Percentiles rank a stretch among this genome's conserved stretches.
Conservation (phyloP, 768 basidiomycete genomes). For the Suillus tomentosus region DNA sequence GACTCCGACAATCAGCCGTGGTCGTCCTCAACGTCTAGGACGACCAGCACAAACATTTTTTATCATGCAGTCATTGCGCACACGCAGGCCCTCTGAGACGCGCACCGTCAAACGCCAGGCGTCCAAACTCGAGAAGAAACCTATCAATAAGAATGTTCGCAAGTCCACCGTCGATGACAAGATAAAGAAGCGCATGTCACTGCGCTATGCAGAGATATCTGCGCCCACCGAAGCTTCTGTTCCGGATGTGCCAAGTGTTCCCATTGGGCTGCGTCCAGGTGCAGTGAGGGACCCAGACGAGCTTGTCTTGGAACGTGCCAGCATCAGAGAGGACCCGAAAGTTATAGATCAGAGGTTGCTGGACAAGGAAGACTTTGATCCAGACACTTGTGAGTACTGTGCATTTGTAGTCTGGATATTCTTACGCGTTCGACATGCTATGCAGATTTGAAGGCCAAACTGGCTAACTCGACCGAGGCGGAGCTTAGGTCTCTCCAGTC, state of each 20-base stretch:
- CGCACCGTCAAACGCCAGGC: conserved; percentile 34
- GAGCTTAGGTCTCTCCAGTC: conserved; percentile 78
- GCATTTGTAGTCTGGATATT: background rate
- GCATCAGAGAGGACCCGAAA: conserved; percentile 57
- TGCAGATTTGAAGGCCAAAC: conserved; percentile 76
- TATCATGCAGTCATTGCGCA: conserved; percentile 57
- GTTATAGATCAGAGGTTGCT: conserved; percentile 60
- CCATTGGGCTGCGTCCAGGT: conserved; percentile 43
- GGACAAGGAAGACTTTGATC: conserved; percentile 81
- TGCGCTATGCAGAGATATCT: conserved; percentile 88
- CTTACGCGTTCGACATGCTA: conserved; percentile 12
- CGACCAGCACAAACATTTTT: background rate
- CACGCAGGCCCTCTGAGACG: conserved; percentile 51
- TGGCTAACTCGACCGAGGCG: conserved; percentile 87
- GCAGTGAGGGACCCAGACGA: conserved; percentile 46
- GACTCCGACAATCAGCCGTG: background rate
- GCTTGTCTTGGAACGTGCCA: conserved; percentile 44
- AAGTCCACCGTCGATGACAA: conserved; percentile 72
- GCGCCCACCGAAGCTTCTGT: conserved; percentile 58
- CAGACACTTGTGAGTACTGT: conserved; percentile 76
- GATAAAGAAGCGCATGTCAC: conserved; percentile 96
- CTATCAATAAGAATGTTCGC: conserved; percentile 43
- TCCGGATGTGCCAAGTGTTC: conserved; percentile 62
- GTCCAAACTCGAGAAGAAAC: conserved; percentile 34
- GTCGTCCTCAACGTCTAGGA: background rate